These are phyloP conservation scores for Quercus engelmannii DNA, from an alignment of 306 rosid species.

Conservation along the genomic window DNA sequence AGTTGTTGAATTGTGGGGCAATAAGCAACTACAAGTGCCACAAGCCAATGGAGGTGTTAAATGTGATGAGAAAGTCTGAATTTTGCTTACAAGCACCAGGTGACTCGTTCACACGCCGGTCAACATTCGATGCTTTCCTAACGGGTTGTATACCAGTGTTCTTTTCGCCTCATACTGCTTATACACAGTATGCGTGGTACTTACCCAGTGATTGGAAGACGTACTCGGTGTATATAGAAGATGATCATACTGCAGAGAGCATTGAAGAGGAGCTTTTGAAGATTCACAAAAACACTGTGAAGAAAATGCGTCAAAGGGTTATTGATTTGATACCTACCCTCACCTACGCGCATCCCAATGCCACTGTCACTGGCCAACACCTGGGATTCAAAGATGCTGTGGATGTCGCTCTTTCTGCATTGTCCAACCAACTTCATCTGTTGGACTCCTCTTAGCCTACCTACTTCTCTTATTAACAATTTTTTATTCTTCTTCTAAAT, in stretches of 20 bases:
- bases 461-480: too few relatives aligned
- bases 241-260: constrained; percentile 14
- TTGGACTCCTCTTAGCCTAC: too few relatives aligned
- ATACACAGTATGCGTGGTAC: constrained; percentile 64
- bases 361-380: constrained; percentile 5
- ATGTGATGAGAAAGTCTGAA: constrained; percentile 39
- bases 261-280: constrained; percentile 48
- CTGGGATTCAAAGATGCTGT: constrained; percentile 50
- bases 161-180: constrained; percentile 71
- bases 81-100: constrained; percentile 79
- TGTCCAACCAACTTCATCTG: constrained; percentile 2
- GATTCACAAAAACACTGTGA: constrained; percentile 27
- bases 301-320: constrained; percentile 45
- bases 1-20: constrained; percentile 34
- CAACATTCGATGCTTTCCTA: constrained; percentile 63
- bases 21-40: constrained; percentile 25
- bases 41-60: constrained; percentile 39
- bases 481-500: too few relatives aligned
- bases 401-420: constrained; percentile 41
- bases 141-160: constrained; percentile 77
- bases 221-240: constrained; percentile 58
- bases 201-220: constrained; percentile 24
- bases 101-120: constrained; percentile 70
- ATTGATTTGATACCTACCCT: constrained; percentile 43
- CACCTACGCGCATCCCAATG: constrained; percentile 56